Evolutionary conservation across 352 stramenopile species (phyloP), one percentile per base, ranked within the genome.

Genomic region (Pseudoperonospora humuli): DNA sequence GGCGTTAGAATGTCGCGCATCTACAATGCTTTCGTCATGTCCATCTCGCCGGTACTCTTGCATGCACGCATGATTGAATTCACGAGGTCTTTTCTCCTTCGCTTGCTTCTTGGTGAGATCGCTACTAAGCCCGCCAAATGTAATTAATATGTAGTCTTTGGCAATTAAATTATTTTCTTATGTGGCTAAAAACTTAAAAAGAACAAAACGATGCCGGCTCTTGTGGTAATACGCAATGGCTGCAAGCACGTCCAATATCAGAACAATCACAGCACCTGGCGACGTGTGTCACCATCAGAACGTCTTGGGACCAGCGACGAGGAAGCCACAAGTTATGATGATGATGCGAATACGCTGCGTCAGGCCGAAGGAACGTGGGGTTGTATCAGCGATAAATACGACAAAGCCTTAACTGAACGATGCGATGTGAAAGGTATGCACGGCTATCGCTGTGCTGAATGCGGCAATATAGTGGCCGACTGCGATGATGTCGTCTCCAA

Each of bases 401-500:
- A 34, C 50, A 61, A 64, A 40, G 28, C 28, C 23, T 57, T 65
- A 42, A 58, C 62, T 2, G 63, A 85, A 39, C 45, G 86, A 29
- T 61, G 67, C 43, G 66, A 70, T 24, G 37, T 77, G 25, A 52
- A 60, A 5, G 68, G 56, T 19, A 75, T 80, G 64, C 62, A 61
- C 19, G 60, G 68, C 9, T 85, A 85, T 39, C 59, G 70, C 43
- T 90, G 78, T 45, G 64, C 61, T 26, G 59, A 74, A 32, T 90
- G 78, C 36, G 73, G 67, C 7, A 80, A 65, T 25, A 50, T 83
- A 13, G 73, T 90, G 27, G 75, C 61, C 3, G 71, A 82, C 24
- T 73, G 63, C 15, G 75, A 82, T 45, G 78, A 90, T 27, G 49
- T 90, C 31, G 65, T 87, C 32, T 74, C 78, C 25, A 90, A 86